A percentile compares a stretch with the other conserved stretches of the same genome.
These are phyloP conservation scores for Salvia sclarea DNA, from an alignment of 305 asterid species.

Conservation along the genomic window DNA sequence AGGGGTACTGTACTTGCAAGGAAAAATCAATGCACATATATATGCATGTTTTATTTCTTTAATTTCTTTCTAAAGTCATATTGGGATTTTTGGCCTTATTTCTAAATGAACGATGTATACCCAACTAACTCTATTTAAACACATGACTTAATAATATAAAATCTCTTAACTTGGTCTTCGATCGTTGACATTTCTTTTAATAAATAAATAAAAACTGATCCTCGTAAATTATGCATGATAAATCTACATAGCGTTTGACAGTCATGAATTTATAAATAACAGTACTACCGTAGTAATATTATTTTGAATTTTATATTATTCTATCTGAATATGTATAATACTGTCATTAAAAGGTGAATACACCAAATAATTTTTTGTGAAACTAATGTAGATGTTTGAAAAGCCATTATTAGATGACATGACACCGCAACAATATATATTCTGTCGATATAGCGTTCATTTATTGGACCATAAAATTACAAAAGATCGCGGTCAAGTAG, in stretches of 20 bases:
- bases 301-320: too few relatives aligned
- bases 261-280: too few relatives aligned
- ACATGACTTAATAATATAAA: not conserved
- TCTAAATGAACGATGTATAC: not conserved
- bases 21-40: not conserved
- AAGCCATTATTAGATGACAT: not conserved
- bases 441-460: not conserved
- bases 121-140: not conserved
- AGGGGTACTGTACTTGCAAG: not conserved
- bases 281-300: too few relatives aligned
- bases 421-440: constrained; percentile 2
- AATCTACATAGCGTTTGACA: too few relatives aligned
- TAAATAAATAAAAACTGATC: too few relatives aligned
- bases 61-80: not conserved
- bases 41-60: not conserved
- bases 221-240: too few relatives aligned
- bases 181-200: too few relatives aligned
- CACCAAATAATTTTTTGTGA: not conserved
- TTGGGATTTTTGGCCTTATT: not conserved
- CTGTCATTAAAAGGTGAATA: not conserved
- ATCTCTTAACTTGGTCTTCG: too few relatives aligned
- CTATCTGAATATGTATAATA: too few relatives aligned
- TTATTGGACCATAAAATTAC: constrained; percentile 14
- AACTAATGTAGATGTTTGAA: too few relatives aligned
- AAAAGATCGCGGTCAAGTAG: constrained; percentile 13